Evolutionary conservation across 148 eudicot genomes (phyloP).

Genomic region (Fagopyrum homotropicum): DNA sequence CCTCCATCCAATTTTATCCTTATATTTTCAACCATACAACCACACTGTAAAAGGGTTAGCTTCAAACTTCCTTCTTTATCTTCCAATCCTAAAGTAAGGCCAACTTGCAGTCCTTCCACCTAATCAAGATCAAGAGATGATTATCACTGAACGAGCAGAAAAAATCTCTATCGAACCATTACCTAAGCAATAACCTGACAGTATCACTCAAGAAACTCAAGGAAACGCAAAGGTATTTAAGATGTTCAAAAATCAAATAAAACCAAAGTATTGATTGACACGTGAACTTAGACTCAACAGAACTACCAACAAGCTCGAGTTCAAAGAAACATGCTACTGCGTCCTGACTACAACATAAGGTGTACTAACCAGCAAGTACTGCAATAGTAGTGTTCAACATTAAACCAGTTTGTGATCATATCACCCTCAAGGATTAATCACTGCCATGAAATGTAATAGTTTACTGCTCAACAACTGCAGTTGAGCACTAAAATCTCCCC

Average conservation of each 20-base stretch:
- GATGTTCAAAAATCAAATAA: neutral
- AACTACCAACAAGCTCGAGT: neutral
- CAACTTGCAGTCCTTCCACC: constrained; percentile 91
- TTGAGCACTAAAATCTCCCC: neutral
- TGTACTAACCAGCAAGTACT: neutral
- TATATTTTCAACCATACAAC: constrained; percentile 66
- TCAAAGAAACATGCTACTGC: neutral
- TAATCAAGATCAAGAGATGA: constrained; percentile 21
- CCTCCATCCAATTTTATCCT: constrained; percentile 76
- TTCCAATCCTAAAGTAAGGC: constrained; percentile 54
- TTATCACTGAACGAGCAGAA: constrained; percentile 11
- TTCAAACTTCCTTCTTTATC: constrained; percentile 56
- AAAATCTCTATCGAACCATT: neutral
- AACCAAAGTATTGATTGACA: neutral
- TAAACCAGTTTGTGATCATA: neutral
- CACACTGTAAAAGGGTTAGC: constrained; percentile 63
- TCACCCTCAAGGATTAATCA: neutral
- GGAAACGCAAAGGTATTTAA: neutral
- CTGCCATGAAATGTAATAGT: neutral
- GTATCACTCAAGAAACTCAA: neutral
- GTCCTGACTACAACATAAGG: neutral
- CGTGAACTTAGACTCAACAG: neutral
- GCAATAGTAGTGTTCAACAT: neutral
- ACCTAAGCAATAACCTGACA: neutral
- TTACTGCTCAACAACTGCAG: neutral